Evolutionary conservation across 306 rosid genomes (phyloP), one percentile per base, ranked within the genome.

Genomic region (Alnus glutinosa): DNA sequence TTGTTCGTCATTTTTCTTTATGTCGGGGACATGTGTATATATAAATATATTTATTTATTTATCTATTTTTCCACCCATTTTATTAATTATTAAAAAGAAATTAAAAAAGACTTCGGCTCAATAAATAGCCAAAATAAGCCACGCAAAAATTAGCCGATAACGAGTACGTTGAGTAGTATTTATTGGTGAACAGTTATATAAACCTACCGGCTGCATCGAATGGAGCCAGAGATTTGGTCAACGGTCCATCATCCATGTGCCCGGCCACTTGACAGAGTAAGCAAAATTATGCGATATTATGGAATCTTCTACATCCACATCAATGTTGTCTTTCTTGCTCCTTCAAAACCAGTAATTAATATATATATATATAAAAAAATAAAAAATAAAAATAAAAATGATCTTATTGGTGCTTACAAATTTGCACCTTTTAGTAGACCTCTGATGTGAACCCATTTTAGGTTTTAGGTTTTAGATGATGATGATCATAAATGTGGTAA

Each of bases 211-310:
- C 28, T 68, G 49, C 59, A 7, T 30, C 18, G 46, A 34, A 32
- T 42, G 10, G 16, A 42, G 15, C 16, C 23, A 9, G 39, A 23
- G 28, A 23, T 0, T 23, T 23, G 28, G 64, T 77, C 34, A 61
- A 39, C 23, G 36, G 78, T 68, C 80, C 83, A 81, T 44, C 8
- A 74, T 75, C 83, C 63, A 80, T 78, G 86, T 83, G 85, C 73
- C 49, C n/a, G n/a, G n/a, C 74, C 34, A 62, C n/a, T 72, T 61
- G 34, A 55, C 51, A 50, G 70, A 50, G 59, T 79, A 49, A 74
- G 47, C 46, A 48, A 30, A 18, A 30, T 68, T 67, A 67, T 70
- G 39, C 55, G 47, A 3, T 42, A 9, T 74, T 42, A 9, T 74
- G 57, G 39, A 36, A 64, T 23, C 55, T 48, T 55, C 46, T 11